Conservation (phyloP, 2,329 filamentous ascomycete species). For the Fusarium napiforme region DNA sequence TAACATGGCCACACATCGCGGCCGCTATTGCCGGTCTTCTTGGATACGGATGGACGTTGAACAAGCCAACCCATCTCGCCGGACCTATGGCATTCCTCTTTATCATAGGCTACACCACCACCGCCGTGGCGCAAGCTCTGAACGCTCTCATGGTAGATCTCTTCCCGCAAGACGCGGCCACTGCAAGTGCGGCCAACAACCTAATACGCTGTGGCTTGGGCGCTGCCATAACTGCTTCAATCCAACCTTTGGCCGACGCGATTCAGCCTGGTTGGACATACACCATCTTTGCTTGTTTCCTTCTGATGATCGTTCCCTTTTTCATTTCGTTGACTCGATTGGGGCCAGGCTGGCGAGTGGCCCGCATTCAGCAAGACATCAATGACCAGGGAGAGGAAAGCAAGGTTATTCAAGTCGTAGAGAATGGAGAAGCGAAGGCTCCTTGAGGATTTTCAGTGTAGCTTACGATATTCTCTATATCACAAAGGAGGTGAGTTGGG, state of each 20-base stretch:
- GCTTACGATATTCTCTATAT: too few species aligned
- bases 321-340: not conserved
- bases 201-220: not conserved
- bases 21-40: not conserved
- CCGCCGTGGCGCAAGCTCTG: not conserved
- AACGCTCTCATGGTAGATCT: not conserved
- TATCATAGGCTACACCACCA: not conserved
- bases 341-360: not conserved
- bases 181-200: not conserved
- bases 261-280: not conserved
- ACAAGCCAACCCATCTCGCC: not conserved
- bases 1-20: not conserved
- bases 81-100: not conserved
- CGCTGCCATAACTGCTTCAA: not conserved
- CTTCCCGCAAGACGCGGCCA: not conserved
- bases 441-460: too few species aligned
- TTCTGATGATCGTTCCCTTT: not conserved
- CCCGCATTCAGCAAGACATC: fast-evolving
- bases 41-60: not conserved
- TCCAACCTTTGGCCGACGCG: not conserved
- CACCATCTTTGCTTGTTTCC: not conserved
- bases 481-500: too few species aligned
- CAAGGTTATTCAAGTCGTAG: not conserved
- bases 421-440: too few species aligned
- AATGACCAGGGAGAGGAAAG: fast-evolving